Base-by-base conservation (phyloP, 257 asterid genomes). In the Capsicum chinense region DNA sequence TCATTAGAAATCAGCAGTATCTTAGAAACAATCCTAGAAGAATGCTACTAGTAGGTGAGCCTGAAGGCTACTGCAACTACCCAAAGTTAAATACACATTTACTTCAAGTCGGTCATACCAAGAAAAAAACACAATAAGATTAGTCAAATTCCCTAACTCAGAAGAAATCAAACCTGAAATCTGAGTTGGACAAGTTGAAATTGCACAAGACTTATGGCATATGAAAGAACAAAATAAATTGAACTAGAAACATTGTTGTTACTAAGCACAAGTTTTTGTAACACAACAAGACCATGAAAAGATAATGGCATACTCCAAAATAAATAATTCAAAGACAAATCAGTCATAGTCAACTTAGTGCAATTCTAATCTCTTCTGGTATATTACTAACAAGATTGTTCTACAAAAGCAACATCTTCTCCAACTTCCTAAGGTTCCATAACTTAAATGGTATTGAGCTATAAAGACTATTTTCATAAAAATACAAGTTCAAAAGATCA, bases 101-200 rank as follows among this genome's bases (percentile, higher is more conserved):
- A 91, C 92, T 73, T 88, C 92, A 9, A 90, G 88, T 84, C 88
- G 88, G 64, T 90, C 88, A n/a, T 87, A 80, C 92, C 92, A 90
- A 64, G 85, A 90, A 57, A 88, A 88, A 64, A 90, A 86, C 86
- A 90, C 91, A 9, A 85, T 16, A 76, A 90, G 90, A 82, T 80
- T 90, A 2, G 88, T 48, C 79, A 90, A 85, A 82, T 78, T 79
- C 35, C 92, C 92, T 1, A 90, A 73, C 91, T 90, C 91, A 19
- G 86, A 80, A 7, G 92, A 91, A 56, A 90, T 90, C 87, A 86
- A 60, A 12, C 92, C 92, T 3, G 92, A 90, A 16, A 90, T 85
- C 87, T 86, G 92, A 82, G 86, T 90, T 13, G 88, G 80, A 63
- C 91, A 42, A 90, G 83, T 86, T 86, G 91, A 79, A 90, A 85